Percentiles rank a stretch among this genome's conserved stretches.
Conservation (phyloP, 805 yeast species). For the Candida nitratophila region DNA sequence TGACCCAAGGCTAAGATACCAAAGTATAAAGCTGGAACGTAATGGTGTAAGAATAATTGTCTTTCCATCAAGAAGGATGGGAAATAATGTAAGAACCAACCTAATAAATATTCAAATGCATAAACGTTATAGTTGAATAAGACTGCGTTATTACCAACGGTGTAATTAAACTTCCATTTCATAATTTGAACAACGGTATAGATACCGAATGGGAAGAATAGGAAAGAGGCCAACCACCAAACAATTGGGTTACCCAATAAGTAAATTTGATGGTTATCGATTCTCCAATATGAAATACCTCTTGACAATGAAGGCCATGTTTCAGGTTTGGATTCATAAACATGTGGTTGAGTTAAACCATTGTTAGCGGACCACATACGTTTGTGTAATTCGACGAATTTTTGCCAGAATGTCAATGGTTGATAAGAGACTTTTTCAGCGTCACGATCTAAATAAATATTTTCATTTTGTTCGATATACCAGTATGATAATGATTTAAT, state of each 20-base stretch:
- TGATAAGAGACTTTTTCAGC: constrained; percentile 49
- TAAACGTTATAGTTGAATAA: constrained; percentile 62
- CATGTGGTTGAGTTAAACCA: constrained; percentile 62
- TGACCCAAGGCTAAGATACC: constrained; percentile 30
- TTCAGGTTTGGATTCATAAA: constrained; percentile 63
- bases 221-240: constrained; percentile 66
- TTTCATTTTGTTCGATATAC: constrained; percentile 68
- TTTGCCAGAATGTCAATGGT: constrained; percentile 45
- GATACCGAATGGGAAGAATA: constrained; percentile 42
- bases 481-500: constrained; percentile 52
- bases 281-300: constrained; percentile 80
- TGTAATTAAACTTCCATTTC: constrained; percentile 56
- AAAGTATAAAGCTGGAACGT: constrained; percentile 87
- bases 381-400: constrained; percentile 58
- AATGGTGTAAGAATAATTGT: constrained; percentile 90
- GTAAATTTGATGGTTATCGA: constrained; percentile 48
- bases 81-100: constrained; percentile 64
- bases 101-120: constrained; percentile 52
- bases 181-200: constrained; percentile 40
- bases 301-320: constrained; percentile 71
- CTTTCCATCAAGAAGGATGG: constrained; percentile 88
- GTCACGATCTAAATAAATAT: constrained; percentile 33
- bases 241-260: constrained; percentile 71
- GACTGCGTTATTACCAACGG: constrained; percentile 40
- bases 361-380: constrained; percentile 75